Percentiles rank a stretch among this genome's conserved stretches.
phyloP scores from a whole-genome alignment of 768 basidiomycete genomes.

The Hysterangium stoloniferum region DNA sequence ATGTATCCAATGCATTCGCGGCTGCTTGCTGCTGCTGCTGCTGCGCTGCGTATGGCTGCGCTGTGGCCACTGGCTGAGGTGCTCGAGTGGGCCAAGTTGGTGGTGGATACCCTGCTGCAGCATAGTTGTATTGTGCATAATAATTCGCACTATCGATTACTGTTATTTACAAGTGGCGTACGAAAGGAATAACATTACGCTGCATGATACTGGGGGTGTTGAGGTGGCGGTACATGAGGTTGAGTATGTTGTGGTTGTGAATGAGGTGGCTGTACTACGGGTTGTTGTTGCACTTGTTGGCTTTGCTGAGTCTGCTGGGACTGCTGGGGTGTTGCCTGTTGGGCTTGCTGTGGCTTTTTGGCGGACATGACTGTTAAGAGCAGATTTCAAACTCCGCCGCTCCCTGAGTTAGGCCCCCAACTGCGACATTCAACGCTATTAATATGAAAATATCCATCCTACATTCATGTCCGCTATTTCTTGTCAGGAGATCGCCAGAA shows the following conservation, averaged over 20 bases:
- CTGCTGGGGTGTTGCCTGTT: constrained; percentile 32
- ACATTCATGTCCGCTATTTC: no score
- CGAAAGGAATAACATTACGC: not conserved
- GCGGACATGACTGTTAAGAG: constrained; percentile 13
- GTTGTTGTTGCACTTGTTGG: constrained; percentile 27
- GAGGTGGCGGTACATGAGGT: constrained; percentile 15
- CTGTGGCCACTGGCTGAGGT: not conserved
- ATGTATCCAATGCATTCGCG: constrained; percentile 38
- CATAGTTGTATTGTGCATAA: constrained; percentile 25
- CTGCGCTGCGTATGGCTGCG: not conserved
- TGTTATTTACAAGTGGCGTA: no score
- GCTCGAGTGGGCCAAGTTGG: not conserved
- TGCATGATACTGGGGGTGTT: constrained; percentile 12
- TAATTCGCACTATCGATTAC: constrained; percentile 16
- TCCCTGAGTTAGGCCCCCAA: no score
- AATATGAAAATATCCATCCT: no score
- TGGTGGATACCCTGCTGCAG: constrained; percentile 11
- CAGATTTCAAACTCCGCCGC: constrained; percentile 18
- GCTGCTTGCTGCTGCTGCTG: not conserved
- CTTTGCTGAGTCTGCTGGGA: constrained; percentile 37
- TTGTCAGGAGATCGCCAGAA: no score
- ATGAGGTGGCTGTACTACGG: constrained; percentile 19
- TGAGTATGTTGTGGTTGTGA: constrained; percentile 21
- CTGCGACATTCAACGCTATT: no score
- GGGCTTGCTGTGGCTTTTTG: constrained; percentile 37